These are phyloP conservation scores for Ogataea parapolymorpha DNA, from an alignment of 805 yeast genomes.

Conservation along the genomic window DNA sequence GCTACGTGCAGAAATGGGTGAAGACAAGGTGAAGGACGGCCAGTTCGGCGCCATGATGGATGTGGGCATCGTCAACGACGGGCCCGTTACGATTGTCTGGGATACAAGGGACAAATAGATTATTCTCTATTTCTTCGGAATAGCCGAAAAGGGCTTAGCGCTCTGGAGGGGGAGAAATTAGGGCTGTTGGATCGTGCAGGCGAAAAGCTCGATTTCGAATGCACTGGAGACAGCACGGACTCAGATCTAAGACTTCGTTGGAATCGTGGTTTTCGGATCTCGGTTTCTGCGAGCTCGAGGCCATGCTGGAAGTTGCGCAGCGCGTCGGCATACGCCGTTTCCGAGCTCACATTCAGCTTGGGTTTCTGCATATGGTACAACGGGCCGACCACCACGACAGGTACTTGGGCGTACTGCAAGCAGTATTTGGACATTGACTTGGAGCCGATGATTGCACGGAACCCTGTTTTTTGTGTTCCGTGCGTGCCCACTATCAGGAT, in stretches of 20 bases:
- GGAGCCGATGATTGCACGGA: slow-evolving; percentile 37
- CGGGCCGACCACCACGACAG: slow-evolving; percentile 45
- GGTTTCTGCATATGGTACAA: slow-evolving; percentile 15
- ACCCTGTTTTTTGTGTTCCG: slow-evolving; percentile 35
- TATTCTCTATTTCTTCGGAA: slow-evolving; percentile 18
- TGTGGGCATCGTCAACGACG: slow-evolving; percentile 82
- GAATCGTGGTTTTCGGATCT: slow-evolving; percentile 24
- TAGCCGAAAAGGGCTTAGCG: slow-evolving; percentile 31
- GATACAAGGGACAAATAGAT: slow-evolving; percentile 54
- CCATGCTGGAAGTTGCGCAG: slow-evolving; percentile 4
- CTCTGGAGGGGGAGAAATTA: slow-evolving; percentile 30
- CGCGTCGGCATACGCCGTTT: background rate
- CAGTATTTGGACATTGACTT: slow-evolving; percentile 47
- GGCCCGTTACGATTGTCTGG: slow-evolving; percentile 84
- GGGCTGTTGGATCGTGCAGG: slow-evolving; percentile 33
- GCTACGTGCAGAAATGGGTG: slow-evolving; percentile 52
- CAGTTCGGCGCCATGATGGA: slow-evolving; percentile 98
- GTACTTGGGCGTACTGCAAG: slow-evolving; percentile 43
- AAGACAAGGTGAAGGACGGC: slow-evolving; percentile 76
- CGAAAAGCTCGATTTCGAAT: slow-evolving; percentile 27
- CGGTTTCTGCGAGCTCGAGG: slow-evolving; percentile 4
- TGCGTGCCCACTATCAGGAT: slow-evolving; percentile 45
- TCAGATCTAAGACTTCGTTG: slow-evolving; percentile 18
- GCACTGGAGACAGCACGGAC: slow-evolving; percentile 19
- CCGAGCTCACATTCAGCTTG: background rate